Percentiles rank a stretch among this genome's conserved stretches.
phyloP scores from a whole-genome alignment of 768 basidiomycete genomes.

The Termitomyces titanicus region DNA sequence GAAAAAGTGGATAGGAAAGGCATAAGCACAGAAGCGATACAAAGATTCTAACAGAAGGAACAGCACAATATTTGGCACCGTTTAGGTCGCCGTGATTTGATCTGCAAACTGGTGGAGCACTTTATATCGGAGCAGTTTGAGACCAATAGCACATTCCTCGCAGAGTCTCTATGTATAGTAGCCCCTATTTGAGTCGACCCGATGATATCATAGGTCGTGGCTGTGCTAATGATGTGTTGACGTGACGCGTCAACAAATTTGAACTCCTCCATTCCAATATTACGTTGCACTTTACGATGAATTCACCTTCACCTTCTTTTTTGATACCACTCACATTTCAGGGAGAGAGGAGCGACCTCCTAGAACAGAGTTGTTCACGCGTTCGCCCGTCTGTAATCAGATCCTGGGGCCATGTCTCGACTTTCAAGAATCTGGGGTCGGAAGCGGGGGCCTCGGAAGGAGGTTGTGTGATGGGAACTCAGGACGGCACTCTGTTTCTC shows the following conservation, averaged over 20 bases:
- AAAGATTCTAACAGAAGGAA: no score
- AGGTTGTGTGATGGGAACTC: conserved; percentile 35
- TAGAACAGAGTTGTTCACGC: conserved; percentile 30
- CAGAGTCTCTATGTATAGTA: no score
- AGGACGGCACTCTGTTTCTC: conserved; percentile 42
- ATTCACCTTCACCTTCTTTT: conserved; percentile 5
- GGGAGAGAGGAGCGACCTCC: conserved; percentile 7
- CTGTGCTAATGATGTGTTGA: not conserved
- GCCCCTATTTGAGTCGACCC: no score
- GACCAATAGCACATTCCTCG: no score
- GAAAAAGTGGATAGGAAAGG: no score
- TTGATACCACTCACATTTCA: conserved; percentile 33
- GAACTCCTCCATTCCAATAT: not conserved
- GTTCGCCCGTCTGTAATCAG: conserved; percentile 28
- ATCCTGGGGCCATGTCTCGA: conserved; percentile 22
- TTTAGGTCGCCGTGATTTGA: no score
- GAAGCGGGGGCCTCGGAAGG: conserved; percentile 11
- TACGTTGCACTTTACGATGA: conserved; percentile 2
- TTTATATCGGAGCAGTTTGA: no score
- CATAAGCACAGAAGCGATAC: no score
- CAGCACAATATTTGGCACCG: no score
- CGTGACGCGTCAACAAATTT: not conserved
- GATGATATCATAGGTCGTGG: not conserved
- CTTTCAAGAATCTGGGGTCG: conserved; percentile 1
- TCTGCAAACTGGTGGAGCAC: no score